Percentiles rank a stretch among this genome's conserved stretches.
phyloP scores from a whole-genome alignment of 31 red algal species.

The Odonthalia washingtoniensis region DNA sequence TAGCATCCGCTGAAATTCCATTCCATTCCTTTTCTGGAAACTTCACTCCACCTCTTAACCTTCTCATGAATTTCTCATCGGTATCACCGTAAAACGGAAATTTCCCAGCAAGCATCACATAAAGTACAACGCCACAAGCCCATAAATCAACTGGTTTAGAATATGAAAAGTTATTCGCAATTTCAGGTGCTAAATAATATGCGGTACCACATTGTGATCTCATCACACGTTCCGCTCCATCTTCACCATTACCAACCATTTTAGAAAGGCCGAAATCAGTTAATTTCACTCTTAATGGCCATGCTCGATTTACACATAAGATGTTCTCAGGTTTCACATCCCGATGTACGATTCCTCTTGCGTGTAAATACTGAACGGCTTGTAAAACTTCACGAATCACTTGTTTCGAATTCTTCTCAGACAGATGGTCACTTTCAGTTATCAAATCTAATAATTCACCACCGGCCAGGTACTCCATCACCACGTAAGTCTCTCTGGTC shows the following conservation, averaged over 20 bases:
- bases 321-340: constrained; percentile 99
- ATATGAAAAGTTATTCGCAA: constrained; percentile 79
- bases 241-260: constrained; percentile 34
- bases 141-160: constrained; percentile 89
- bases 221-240: constrained; percentile 56
- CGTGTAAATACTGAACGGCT: constrained; percentile 85
- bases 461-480: constrained; percentile 93
- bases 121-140: constrained; percentile 91
- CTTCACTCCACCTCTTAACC: constrained; percentile 63
- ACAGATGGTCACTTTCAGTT: constrained; percentile 73
- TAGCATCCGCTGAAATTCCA: constrained; percentile 73
- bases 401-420: constrained; percentile 79
- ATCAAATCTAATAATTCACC: constrained; percentile 89
- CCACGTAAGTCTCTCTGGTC: constrained; percentile 71
- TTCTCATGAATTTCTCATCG: constrained; percentile 83
- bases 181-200: constrained; percentile 92
- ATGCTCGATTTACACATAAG: constrained; percentile 54
- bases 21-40: constrained; percentile 86
- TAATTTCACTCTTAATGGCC: constrained; percentile 78
- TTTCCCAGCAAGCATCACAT: constrained; percentile 88
- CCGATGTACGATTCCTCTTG: constrained; percentile 83
- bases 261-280: constrained; percentile 91
- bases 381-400: constrained; percentile 77
- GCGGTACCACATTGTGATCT: constrained; percentile 79
- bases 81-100: constrained; percentile 89